These are phyloP conservation scores for Aspergillus terreus DNA, from an alignment of 2,329 filamentous ascomycete species.

Conservation along the genomic window DNA sequence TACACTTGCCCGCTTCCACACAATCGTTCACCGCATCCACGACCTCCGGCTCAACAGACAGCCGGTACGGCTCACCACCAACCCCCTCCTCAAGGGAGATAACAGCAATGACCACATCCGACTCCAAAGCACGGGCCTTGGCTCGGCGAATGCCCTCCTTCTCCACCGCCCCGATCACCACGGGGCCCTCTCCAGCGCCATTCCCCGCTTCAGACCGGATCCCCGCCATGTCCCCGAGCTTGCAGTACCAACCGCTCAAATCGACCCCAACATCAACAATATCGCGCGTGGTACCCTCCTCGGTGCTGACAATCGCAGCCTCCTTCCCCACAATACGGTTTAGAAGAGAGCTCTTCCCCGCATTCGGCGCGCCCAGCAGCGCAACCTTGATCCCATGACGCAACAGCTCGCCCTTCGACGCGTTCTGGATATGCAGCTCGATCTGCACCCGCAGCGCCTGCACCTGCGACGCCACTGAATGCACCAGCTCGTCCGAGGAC, in stretches of 20 bases:
- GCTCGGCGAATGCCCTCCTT: slow-evolving; percentile 87
- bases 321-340: slow-evolving; percentile 87
- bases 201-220: slow-evolving; percentile 53
- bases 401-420: slow-evolving; percentile 76
- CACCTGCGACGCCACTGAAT: slow-evolving; percentile 66
- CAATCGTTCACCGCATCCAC: slow-evolving; percentile 51
- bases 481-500: slow-evolving; percentile 67
- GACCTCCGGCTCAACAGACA: slow-evolving; percentile 55
- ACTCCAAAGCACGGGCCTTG: slow-evolving; percentile 72
- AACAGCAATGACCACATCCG: slow-evolving; percentile 80
- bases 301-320: slow-evolving; percentile 88
- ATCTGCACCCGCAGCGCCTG: slow-evolving; percentile 60
- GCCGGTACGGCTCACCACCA: slow-evolving; percentile 23
- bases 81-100: slow-evolving; percentile 62
- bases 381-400: slow-evolving; percentile 82
- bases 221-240: slow-evolving; percentile 93
- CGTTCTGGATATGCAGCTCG: slow-evolving; percentile 67
- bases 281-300: slow-evolving; percentile 91
- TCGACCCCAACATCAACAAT: slow-evolving; percentile 90
- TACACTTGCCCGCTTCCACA: slow-evolving; percentile 46
- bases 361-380: slow-evolving; percentile 86
- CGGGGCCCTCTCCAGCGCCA: slow-evolving; percentile 12
- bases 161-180: slow-evolving; percentile 68
- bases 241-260: slow-evolving; percentile 82
- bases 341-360: slow-evolving; percentile 89